Conservation (phyloP, 345 rosid genomes). For the Anastatica hierochuntica region DNA sequence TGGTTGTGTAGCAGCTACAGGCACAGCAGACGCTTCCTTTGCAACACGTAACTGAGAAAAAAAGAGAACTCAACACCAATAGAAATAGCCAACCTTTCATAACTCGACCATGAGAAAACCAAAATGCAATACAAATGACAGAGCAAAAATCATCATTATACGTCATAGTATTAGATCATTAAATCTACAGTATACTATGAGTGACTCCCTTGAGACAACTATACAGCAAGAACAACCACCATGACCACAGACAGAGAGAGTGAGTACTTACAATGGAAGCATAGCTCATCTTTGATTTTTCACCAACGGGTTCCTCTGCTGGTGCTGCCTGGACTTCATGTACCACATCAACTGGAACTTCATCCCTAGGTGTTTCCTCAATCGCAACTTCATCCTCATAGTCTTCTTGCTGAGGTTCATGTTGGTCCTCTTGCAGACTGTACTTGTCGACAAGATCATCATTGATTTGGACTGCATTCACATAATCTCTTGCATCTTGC, state of each 20-base stretch:
- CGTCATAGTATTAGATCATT: background rate
- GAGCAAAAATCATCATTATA: background rate
- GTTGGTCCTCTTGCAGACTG: conserved; percentile 45
- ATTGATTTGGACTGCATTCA: conserved; percentile 53
- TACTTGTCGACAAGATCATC: conserved; percentile 62
- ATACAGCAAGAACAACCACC: too few relatives aligned
- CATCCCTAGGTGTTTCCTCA: conserved; percentile 59
- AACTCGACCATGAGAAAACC: too few relatives aligned
- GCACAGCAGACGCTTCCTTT: conserved; percentile 35
- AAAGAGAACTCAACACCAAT: too few relatives aligned
- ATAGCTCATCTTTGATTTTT: conserved; percentile 60
- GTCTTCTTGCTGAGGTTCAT: conserved; percentile 50
- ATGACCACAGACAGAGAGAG: background rate
- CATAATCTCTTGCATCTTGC: conserved; percentile 71
- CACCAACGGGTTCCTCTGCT: conserved; percentile 55
- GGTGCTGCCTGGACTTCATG: conserved; percentile 38
- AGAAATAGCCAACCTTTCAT: too few relatives aligned
- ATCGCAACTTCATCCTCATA: conserved; percentile 44
- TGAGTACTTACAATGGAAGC: conserved; percentile 73
- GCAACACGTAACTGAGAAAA: conserved; percentile 51
- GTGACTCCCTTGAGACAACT: background rate
- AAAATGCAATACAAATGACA: background rate
- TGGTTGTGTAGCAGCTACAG: conserved; percentile 46
- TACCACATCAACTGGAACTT: conserved; percentile 34
- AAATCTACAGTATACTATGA: background rate